These are phyloP conservation scores for Decorospora gaudefroyi DNA, from an alignment of 2,329 filamentous ascomycete species.

Conservation along the genomic window DNA sequence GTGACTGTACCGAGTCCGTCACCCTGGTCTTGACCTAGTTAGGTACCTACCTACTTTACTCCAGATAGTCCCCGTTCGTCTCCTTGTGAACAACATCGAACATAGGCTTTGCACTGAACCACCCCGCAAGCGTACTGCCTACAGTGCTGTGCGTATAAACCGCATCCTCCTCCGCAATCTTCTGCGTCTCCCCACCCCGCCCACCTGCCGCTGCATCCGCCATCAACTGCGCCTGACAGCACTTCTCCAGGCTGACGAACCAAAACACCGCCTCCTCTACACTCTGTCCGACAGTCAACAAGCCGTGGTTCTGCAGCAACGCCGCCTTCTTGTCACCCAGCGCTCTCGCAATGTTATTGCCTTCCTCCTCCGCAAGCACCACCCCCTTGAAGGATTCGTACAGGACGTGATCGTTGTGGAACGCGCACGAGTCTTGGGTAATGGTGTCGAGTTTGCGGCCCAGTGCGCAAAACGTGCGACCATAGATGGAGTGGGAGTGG, in stretches of 20 bases:
- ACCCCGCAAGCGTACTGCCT: constrained; percentile 63
- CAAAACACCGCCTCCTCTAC: constrained; percentile 60
- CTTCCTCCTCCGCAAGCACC: constrained; percentile 59
- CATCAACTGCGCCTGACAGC: constrained; percentile 58
- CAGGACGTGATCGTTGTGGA: constrained; percentile 59
- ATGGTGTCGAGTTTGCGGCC: constrained; percentile 64
- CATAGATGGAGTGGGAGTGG: constrained; percentile 63
- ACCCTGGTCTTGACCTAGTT: background rate
- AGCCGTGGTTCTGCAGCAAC: constrained; percentile 59
- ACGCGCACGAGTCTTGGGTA: constrained; percentile 62
- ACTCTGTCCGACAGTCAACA: constrained; percentile 56
- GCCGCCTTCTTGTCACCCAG: constrained; percentile 58
- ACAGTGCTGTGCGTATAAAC: constrained; percentile 68
- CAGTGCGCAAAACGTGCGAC: constrained; percentile 65
- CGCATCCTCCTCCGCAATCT: constrained; percentile 71
- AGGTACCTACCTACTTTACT: constrained; percentile 34
- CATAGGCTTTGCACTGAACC: constrained; percentile 71
- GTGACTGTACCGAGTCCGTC: no score
- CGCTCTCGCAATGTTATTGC: constrained; percentile 56
- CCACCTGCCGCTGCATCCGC: constrained; percentile 63
- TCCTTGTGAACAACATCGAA: constrained; percentile 72
- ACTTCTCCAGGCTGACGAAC: constrained; percentile 60
- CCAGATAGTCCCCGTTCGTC: constrained; percentile 60
- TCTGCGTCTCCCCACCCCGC: constrained; percentile 65
- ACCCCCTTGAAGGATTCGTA: constrained; percentile 60